These are phyloP conservation scores for Exophiala sideris DNA, from an alignment of 2,329 filamentous ascomycete genomes.

Conservation along the genomic window DNA sequence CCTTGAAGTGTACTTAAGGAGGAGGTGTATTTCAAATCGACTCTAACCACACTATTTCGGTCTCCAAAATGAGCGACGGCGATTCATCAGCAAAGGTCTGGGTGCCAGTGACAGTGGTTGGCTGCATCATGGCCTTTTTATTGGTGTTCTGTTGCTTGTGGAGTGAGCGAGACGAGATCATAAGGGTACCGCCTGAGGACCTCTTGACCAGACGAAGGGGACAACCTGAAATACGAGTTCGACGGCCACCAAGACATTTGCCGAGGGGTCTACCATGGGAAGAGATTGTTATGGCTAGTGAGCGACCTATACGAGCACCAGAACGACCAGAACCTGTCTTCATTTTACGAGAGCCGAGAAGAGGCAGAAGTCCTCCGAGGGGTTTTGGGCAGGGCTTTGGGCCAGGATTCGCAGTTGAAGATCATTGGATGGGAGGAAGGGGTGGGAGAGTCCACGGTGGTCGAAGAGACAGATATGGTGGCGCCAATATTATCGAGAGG, in stretches of 20 bases:
- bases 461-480: not conserved
- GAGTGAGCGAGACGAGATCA: not conserved
- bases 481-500: constrained; percentile 16
- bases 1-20: no score
- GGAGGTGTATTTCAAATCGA: not conserved
- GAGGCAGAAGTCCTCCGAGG: constrained; percentile 1
- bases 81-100: constrained; percentile 8
- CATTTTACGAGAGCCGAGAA: not conserved
- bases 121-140: constrained; percentile 8
- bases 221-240: not conserved
- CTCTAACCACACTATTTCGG: not conserved
- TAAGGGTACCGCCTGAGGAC: not conserved
- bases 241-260: constrained; percentile 9
- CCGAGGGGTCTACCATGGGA: constrained; percentile 9
- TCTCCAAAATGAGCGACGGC: constrained; percentile 28
- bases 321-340: constrained; percentile 4
- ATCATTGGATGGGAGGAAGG: not conserved
- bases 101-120: constrained; percentile 14
- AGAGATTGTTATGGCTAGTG: constrained; percentile 9
- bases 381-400: not conserved
- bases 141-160: constrained; percentile 5
- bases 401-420: not conserved
- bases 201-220: not conserved
- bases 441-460: not conserved
- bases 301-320: constrained; percentile 1